Evolutionary conservation across 176 grass and related monocot genomes (phyloP).

Genomic region (Areca catechu): DNA sequence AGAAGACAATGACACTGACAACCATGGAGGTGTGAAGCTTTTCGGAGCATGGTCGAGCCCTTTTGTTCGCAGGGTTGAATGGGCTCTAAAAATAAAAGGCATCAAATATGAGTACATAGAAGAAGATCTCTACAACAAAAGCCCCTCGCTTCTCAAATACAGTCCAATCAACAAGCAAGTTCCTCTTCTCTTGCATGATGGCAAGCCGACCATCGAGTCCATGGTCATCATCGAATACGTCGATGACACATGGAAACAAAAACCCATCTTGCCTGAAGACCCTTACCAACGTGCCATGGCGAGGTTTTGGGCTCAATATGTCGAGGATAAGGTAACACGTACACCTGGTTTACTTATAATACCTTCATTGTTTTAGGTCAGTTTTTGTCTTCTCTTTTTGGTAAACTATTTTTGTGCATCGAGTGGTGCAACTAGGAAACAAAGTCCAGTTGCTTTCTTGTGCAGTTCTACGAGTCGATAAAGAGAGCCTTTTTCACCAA

Average conservation of each 20-base stretch:
- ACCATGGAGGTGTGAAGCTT: conserved; percentile 2
- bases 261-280: background rate
- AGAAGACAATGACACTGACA: too few species aligned
- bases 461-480: conserved; percentile 22
- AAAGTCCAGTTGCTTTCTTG: background rate
- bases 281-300: background rate
- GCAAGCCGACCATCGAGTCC: conserved; percentile 2
- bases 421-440: background rate
- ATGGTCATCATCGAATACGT: conserved; percentile 11
- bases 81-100: conserved; percentile 3
- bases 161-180: conserved; percentile 10
- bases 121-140: conserved; percentile 10
- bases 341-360: too few species aligned
- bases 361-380: too few species aligned
- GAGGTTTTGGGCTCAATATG: conserved; percentile 1
- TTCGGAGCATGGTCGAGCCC: background rate
- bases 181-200: background rate
- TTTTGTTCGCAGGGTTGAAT: background rate
- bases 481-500: conserved; percentile 27
- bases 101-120: conserved; percentile 7
- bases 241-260: background rate
- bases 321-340: background rate
- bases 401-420: too few species aligned
- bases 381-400: too few species aligned
- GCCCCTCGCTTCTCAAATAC: background rate